These are phyloP conservation scores for Epichloe coenophiala DNA, from an alignment of 2,329 filamentous ascomycete species.

Conservation along the genomic window DNA sequence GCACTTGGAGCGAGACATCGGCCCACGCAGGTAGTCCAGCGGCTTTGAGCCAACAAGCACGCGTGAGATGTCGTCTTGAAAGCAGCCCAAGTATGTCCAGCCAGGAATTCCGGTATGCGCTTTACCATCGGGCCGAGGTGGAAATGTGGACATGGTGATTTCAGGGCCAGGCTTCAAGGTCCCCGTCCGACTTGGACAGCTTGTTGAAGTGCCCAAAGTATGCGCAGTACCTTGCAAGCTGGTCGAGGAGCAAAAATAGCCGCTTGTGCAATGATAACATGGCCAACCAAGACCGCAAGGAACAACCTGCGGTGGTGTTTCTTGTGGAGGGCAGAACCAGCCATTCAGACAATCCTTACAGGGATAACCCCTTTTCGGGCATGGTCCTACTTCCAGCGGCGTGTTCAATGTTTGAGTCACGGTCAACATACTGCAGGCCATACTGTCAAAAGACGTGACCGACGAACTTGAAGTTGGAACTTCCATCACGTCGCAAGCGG, in stretches of 20 bases:
- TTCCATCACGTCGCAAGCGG: neutral
- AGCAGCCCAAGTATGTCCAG: conserved; percentile 20
- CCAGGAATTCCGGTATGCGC: conserved; percentile 1
- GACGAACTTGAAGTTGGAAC: neutral
- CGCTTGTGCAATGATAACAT: conserved; percentile 17
- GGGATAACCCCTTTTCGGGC: conserved; percentile 14
- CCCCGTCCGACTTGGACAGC: neutral
- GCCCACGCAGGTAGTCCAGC: conserved; percentile 13
- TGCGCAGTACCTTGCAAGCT: neutral
- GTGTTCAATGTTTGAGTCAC: neutral
- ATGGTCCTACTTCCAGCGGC: conserved; percentile 7
- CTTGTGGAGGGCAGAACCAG: conserved; percentile 19
- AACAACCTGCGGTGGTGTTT: conserved; percentile 16
- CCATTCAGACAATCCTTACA: conserved; percentile 18
- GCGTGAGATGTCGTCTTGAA: conserved; percentile 14
- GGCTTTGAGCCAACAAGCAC: conserved; percentile 12
- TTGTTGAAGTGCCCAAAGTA: neutral
- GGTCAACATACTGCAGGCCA: neutral
- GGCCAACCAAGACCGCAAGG: conserved; percentile 19
- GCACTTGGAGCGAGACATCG: conserved; percentile 37
- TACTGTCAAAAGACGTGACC: neutral
- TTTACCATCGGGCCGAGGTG: neutral
- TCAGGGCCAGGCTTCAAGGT: neutral
- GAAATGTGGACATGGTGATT: neutral
- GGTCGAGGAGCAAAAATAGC: conserved; percentile 14